Conservation (phyloP, 768 basidiomycete genomes). For the Russula olivacea region DNA sequence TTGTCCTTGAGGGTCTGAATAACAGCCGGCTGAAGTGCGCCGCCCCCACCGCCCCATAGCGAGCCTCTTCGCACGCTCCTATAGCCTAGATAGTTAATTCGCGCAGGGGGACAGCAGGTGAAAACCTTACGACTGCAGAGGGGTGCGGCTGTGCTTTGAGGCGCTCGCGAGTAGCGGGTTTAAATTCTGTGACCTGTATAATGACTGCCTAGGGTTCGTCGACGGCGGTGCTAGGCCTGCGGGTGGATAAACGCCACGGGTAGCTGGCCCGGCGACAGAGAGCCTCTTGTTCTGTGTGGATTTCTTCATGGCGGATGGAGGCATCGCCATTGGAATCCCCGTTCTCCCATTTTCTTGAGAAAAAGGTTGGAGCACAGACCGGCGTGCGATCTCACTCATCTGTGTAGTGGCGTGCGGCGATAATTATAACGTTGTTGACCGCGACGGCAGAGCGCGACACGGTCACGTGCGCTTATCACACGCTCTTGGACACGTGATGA, state of each 20-base stretch:
- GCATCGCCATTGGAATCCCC: slow-evolving; percentile 55
- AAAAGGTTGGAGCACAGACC: background rate
- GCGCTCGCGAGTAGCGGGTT: slow-evolving; percentile 68
- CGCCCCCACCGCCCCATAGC: slow-evolving; percentile 53
- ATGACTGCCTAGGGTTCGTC: slow-evolving; percentile 61
- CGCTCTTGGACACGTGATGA: background rate
- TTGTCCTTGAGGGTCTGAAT: slow-evolving; percentile 63
- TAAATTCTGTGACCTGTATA: slow-evolving; percentile 59
- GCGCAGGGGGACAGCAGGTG: background rate
- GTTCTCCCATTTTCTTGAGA: slow-evolving; percentile 43
- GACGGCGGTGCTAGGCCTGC: slow-evolving; percentile 27
- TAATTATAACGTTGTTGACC: background rate
- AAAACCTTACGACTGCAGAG: slow-evolving; percentile 55
- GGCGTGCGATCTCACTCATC: slow-evolving; percentile 14
- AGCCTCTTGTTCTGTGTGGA: slow-evolving; percentile 48
- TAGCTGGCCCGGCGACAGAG: slow-evolving; percentile 73
- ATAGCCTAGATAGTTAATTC: slow-evolving; percentile 16
- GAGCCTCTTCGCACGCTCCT: slow-evolving; percentile 76
- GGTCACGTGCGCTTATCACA: slow-evolving; percentile 13
- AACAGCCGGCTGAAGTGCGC: slow-evolving; percentile 43
- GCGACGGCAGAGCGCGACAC: background rate
- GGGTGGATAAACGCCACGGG: slow-evolving; percentile 48
- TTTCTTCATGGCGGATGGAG: slow-evolving; percentile 65
- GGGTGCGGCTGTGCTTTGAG: slow-evolving; percentile 68
- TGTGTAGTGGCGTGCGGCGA: background rate